A percentile compares a stretch with the other conserved stretches of the same genome.
These are phyloP conservation scores for Phaeophleospora eucalypticola DNA, from an alignment of 2,329 filamentous ascomycete genomes.

Conservation along the genomic window DNA sequence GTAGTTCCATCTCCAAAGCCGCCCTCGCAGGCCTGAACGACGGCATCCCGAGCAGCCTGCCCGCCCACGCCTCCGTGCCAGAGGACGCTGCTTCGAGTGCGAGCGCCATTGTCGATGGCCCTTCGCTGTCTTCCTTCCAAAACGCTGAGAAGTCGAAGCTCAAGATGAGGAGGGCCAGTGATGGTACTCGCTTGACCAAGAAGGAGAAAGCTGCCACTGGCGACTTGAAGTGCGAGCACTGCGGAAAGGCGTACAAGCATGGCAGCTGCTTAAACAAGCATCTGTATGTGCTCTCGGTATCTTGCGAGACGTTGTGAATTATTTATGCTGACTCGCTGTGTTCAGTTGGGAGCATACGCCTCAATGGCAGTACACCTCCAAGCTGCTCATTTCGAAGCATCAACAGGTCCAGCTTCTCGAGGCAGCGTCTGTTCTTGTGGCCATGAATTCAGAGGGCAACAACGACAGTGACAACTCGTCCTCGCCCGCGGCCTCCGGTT, in stretches of 20 bases:
- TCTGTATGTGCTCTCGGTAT: slow-evolving; percentile 68
- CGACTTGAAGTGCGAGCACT: slow-evolving; percentile 94
- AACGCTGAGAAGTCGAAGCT: slow-evolving; percentile 48
- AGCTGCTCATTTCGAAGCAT: slow-evolving; percentile 97
- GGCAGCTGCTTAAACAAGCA: slow-evolving; percentile 99
- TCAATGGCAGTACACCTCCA: slow-evolving; percentile 95
- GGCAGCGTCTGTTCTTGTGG: slow-evolving; percentile 90
- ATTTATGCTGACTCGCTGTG: slow-evolving; percentile 12
- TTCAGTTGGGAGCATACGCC: slow-evolving; percentile 98
- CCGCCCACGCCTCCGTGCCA: slow-evolving; percentile 41
- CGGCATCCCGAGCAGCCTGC: slow-evolving; percentile 63
- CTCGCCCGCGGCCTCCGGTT: slow-evolving; percentile 76
- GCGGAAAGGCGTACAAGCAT: slow-evolving; percentile 99
- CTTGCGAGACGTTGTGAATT: background rate
- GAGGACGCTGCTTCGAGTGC: slow-evolving; percentile 33
- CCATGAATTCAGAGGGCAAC: slow-evolving; percentile 68
- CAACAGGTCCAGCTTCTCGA: slow-evolving; percentile 97
- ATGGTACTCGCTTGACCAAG: slow-evolving; percentile 78
- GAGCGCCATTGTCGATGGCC: slow-evolving; percentile 64
- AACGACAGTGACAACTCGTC: slow-evolving; percentile 78
- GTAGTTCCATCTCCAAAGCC: slow-evolving; percentile 66
- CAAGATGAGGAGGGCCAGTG: slow-evolving; percentile 66
- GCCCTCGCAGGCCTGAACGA: slow-evolving; percentile 46
- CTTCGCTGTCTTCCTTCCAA: slow-evolving; percentile 51
- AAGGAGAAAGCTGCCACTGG: slow-evolving; percentile 76